A percentile compares a stretch with the other conserved stretches of the same genome.
Conservation (phyloP, 495 filamentous ascomycete genomes). For the Penicillium macrosclerotiorum region DNA sequence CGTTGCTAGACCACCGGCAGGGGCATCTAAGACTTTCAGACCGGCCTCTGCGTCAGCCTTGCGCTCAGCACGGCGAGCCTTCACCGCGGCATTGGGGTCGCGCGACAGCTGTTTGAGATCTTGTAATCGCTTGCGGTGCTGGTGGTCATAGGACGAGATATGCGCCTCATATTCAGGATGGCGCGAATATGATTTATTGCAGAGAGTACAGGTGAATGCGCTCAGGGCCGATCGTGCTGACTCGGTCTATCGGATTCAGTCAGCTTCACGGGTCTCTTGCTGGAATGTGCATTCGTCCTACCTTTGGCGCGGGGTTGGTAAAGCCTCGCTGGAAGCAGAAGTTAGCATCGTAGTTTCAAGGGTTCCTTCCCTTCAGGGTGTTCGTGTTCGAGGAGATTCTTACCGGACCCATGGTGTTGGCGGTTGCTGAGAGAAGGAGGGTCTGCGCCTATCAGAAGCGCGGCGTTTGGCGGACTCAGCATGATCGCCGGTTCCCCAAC, state of each 20-base stretch:
- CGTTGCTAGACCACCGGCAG: conserved; percentile 11
- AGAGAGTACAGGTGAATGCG: conserved; percentile 75
- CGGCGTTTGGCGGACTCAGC: conserved; percentile 10
- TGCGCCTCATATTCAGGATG: conserved; percentile 63
- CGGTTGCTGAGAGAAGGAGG: neutral
- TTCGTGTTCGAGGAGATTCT: conserved; percentile 3
- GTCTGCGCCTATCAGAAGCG: conserved; percentile 12
- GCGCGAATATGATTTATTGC: conserved; percentile 59
- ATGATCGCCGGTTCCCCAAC: conserved; percentile 15
- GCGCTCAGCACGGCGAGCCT: conserved; percentile 68
- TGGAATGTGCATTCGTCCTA: conserved; percentile 5
- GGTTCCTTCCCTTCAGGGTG: too few species aligned
- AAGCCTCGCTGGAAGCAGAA: conserved; percentile 35
- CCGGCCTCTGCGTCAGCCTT: conserved; percentile 60
- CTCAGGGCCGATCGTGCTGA: conserved; percentile 84
- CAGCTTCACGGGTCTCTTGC: neutral
- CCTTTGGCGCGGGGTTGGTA: conserved; percentile 53
- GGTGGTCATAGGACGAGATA: conserved; percentile 60
- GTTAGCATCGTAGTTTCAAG: too few species aligned
- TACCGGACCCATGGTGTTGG: conserved; percentile 8
- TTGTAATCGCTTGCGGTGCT: conserved; percentile 62
- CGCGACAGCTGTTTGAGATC: conserved; percentile 61
- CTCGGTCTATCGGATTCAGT: conserved; percentile 58
- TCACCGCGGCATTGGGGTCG: conserved; percentile 54
- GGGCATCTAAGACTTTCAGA: conserved; percentile 36